Evolutionary conservation across 2,329 filamentous ascomycete genomes (phyloP), one percentile per base, ranked within the genome.

Genomic region (Cladosporium halotolerans): DNA sequence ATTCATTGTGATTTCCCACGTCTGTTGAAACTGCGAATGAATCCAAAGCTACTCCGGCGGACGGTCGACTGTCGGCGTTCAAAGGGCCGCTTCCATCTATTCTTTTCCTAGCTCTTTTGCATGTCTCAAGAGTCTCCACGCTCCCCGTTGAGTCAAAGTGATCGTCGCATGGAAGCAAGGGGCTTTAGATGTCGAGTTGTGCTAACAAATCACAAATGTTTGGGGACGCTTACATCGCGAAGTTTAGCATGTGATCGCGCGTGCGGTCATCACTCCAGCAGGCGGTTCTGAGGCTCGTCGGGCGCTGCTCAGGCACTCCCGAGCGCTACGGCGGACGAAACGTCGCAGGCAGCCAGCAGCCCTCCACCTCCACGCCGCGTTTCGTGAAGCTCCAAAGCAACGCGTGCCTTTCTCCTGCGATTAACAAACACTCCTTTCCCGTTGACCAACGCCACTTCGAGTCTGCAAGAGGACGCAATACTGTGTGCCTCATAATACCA

Each of bases 1-100:
- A 68, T 86, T 83, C 83, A 86, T 86, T 19, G 31, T 44, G 19
- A 9, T 5, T 5, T 28, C 5, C 7, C 7, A 28, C 23, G 23
- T 28, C 23, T 28, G 23, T 28, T 28, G 23, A 5, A 28, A 28
- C 23, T 28, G 23, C 7, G 23, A 5, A 28, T 28, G 23, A 5
- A 28, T 28, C 23, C 23, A 28, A 28, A 5, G 23, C 23, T 28
- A 5, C 23, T 28, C 23, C 23, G 23, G 5, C 23, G 3, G 23
- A 28, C 23, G 23, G 7, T 28, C 23, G 23, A 28, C 23, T 28
- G 23, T 28, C 23, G 23, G 23, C 3, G 23, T 28, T 28, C 23
- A 28, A 28, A 28, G 7, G 23, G 23, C 23, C 23, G 23, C 7
- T 28, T 14, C 34, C n/a, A 14, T 9, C 34, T 38, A 38, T 38